Evolutionary conservation across 805 yeast genomes (phyloP).

Genomic region (Saturnispora kantuleensis): DNA sequence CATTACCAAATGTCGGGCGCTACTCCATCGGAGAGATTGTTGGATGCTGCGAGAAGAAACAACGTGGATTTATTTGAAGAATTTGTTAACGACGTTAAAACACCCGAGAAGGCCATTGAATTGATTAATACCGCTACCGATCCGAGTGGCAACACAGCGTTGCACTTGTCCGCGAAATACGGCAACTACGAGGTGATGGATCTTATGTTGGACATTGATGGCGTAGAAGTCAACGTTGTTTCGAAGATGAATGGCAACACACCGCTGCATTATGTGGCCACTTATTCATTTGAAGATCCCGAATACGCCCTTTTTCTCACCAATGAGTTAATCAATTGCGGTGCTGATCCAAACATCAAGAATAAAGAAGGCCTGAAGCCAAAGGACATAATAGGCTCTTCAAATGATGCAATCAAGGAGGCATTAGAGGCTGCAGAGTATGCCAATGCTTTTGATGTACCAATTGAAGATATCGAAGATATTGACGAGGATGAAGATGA

Average conservation of each 20-base stretch:
- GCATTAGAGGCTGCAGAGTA: conserved; percentile 76
- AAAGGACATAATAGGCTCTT: conserved; percentile 47
- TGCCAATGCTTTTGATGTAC: conserved; percentile 39
- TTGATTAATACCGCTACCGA: conserved; percentile 64
- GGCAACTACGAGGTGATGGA: conserved; percentile 88
- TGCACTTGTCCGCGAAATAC: conserved; percentile 71
- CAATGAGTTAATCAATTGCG: conserved; percentile 82
- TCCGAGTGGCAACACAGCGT: conserved; percentile 68
- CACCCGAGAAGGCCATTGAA: conserved; percentile 30
- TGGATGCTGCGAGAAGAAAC: conserved; percentile 84
- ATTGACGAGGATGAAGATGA: conserved; percentile 28
- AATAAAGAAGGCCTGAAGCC: conserved; percentile 66
- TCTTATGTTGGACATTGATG: conserved; percentile 71
- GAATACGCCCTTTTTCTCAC: conserved; percentile 74
- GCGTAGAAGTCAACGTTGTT: conserved; percentile 79
- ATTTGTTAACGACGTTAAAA: conserved; percentile 32
- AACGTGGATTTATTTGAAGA: conserved; percentile 63
- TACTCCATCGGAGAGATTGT: conserved; percentile 60
- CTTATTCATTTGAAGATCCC: conserved; percentile 67
- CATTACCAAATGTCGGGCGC: conserved; percentile 32
- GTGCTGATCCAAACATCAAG: conserved; percentile 63
- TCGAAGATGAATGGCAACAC: conserved; percentile 71
- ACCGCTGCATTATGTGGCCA: conserved; percentile 81
- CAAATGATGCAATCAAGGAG: conserved; percentile 47
- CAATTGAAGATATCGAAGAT: conserved; percentile 29